phyloP scores from a whole-genome alignment of 768 basidiomycete genomes.

The Scleroderma bovista region DNA sequence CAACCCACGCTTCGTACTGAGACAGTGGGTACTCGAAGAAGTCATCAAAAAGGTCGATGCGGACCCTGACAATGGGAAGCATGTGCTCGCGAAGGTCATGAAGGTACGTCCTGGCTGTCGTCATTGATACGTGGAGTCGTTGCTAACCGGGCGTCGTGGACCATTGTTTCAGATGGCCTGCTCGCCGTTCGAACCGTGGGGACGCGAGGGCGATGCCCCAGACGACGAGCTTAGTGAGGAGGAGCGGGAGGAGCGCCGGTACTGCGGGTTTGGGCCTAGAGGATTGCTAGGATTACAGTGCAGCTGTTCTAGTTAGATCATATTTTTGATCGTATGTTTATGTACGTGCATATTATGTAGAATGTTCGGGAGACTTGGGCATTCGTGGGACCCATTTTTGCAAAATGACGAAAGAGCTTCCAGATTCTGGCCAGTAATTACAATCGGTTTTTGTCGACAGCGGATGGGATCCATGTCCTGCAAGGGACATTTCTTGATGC shows the following conservation, averaged over 20 bases:
- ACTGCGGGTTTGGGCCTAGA: conserved; percentile 73
- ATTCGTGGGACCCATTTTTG: no score
- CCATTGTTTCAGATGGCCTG: conserved; percentile 67
- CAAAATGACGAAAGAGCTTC: no score
- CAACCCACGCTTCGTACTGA: conserved; percentile 89
- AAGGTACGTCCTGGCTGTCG: background rate
- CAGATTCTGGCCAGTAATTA: no score
- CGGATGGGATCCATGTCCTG: no score
- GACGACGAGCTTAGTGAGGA: conserved; percentile 51
- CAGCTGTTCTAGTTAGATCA: conserved; percentile 75
- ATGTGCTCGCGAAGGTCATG: conserved; percentile 35
- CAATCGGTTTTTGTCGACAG: no score
- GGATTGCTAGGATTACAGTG: conserved; percentile 87
- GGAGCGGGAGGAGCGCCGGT: conserved; percentile 62
- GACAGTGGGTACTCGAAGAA: conserved; percentile 78
- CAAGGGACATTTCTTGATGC: no score
- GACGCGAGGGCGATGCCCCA: conserved; percentile 55
- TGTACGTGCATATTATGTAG: no score
- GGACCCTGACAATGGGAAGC: conserved; percentile 55
- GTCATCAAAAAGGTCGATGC: conserved; percentile 65
- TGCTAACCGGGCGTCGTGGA: background rate
- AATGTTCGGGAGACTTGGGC: no score
- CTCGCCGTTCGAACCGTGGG: conserved; percentile 83
- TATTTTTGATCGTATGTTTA: no score
- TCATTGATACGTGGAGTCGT: background rate